These are phyloP conservation scores for Didymella exigua DNA, from an alignment of 2,329 filamentous ascomycete species.

Conservation along the genomic window DNA sequence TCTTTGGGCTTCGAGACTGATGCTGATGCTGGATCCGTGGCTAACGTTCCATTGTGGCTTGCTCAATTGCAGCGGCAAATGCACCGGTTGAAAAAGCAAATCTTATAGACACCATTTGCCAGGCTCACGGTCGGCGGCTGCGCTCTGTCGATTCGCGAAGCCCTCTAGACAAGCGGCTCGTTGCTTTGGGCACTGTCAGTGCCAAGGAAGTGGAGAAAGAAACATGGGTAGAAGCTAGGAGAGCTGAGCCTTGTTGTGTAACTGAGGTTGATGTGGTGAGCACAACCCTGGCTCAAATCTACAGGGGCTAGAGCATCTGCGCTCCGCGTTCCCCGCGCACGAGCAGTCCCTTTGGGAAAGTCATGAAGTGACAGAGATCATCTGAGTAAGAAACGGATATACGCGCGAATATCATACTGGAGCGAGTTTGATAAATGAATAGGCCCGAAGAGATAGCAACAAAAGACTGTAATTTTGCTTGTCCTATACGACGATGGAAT, in stretches of 20 bases:
- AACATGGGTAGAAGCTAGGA: conserved; percentile 5
- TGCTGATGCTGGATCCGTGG: conserved; percentile 25
- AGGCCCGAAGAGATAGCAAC: not conserved
- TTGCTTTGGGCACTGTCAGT: conserved; percentile 22
- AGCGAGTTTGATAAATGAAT: not conserved
- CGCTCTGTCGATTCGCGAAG: conserved; percentile 25
- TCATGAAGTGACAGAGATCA: conserved; percentile 9
- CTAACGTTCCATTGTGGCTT: conserved; percentile 34
- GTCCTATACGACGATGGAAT: not conserved
- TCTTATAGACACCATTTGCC: conserved; percentile 27
- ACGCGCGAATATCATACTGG: not conserved
- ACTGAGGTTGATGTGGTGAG: conserved; percentile 4
- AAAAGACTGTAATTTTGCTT: conserved; percentile 3
- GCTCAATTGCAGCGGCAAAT: conserved; percentile 2
- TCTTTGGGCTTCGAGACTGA: conserved; percentile 21
- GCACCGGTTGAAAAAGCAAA: conserved; percentile 22
- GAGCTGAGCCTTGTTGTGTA: conserved; percentile 9
- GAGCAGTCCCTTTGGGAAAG: conserved; percentile 13
- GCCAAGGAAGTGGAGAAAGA: conserved; percentile 15
- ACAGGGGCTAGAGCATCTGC: conserved; percentile 10
- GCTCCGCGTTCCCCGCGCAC: conserved; percentile 25
- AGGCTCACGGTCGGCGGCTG: conserved; percentile 32
- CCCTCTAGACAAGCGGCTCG: conserved; percentile 20
- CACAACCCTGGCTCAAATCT: conserved; percentile 1
- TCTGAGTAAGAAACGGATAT: conserved; percentile 1